A percentile compares a stretch with the other conserved stretches of the same genome.
These are phyloP conservation scores for Syncephalastrum monosporum DNA, from an alignment of 371 early-diverging fungal genomes.

Conservation along the genomic window DNA sequence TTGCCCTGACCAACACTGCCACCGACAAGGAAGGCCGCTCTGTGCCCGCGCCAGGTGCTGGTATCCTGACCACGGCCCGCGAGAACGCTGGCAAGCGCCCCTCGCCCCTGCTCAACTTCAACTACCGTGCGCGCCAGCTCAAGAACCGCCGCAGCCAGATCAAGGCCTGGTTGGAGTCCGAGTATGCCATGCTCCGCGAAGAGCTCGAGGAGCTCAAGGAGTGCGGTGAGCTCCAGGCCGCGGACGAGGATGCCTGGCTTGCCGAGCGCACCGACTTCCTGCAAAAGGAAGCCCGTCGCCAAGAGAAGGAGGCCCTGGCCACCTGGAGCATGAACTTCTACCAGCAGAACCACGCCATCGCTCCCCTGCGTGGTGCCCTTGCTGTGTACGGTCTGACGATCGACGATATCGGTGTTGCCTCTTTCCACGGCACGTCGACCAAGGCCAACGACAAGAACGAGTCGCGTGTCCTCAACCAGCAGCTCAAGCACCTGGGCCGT, in stretches of 20 bases:
- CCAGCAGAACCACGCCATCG: conserved; percentile 77
- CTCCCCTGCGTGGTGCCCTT: conserved; percentile 91
- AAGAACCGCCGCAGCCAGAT: conserved; percentile 79
- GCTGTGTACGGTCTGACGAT: conserved; percentile 89
- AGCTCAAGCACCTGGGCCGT: conserved; percentile 89
- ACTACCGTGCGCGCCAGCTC: conserved; percentile 89
- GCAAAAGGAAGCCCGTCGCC: conserved; percentile 81
- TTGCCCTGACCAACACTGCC: conserved; percentile 92
- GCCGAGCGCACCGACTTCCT: conserved; percentile 81
- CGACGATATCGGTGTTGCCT: conserved; percentile 95
- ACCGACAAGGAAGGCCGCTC: conserved; percentile 97
- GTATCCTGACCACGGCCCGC: conserved; percentile 93
- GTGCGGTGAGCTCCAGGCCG: conserved; percentile 52
- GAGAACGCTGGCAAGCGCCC: conserved; percentile 65
- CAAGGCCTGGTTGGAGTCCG: conserved; percentile 83
- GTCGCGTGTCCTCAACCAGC: conserved; percentile 85
- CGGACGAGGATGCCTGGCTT: conserved; percentile 70
- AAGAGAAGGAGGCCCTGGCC: conserved; percentile 81
- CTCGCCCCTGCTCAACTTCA: conserved; percentile 83
- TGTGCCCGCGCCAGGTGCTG: conserved; percentile 95
- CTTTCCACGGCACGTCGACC: conserved; percentile 98
- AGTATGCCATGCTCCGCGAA: conserved; percentile 71
- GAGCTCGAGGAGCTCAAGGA: conserved; percentile 76
- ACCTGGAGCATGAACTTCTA: conserved; percentile 91
- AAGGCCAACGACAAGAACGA: conserved; percentile 98